phyloP scores from a whole-genome alignment of 2,329 filamentous ascomycete genomes.

The Beauveria sp. region DNA sequence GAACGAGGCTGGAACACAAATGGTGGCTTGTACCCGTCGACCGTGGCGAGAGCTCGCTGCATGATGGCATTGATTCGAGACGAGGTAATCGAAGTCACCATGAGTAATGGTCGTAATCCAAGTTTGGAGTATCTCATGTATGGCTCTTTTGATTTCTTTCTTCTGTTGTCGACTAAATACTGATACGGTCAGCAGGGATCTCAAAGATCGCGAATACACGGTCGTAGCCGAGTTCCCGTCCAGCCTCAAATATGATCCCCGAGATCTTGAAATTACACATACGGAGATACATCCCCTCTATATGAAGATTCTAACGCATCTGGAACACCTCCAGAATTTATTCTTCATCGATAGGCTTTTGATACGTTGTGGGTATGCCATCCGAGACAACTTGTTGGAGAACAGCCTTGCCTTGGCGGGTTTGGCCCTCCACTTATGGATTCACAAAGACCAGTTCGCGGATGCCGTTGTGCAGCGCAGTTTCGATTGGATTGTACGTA shows the following conservation, averaged over 20 bases:
- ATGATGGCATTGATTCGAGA: constrained; percentile 45
- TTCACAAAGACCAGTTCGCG: constrained; percentile 38
- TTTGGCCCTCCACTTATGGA: constrained; percentile 40
- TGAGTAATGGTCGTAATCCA: constrained; percentile 25
- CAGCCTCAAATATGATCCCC: constrained; percentile 30
- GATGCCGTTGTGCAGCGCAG: constrained; percentile 28
- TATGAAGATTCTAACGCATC: constrained; percentile 36
- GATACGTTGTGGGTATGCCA: constrained; percentile 33
- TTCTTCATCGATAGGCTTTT: constrained; percentile 53
- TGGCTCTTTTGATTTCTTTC: background rate
- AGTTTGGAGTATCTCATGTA: constrained; percentile 18
- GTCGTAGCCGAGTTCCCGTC: constrained; percentile 29
- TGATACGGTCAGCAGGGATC: constrained; percentile 19
- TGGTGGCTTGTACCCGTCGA: constrained; percentile 35
- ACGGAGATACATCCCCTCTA: constrained; percentile 28
- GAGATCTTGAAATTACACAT: constrained; percentile 28
- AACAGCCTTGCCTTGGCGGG: constrained; percentile 41
- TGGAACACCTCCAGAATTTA: constrained; percentile 48
- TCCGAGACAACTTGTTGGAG: constrained; percentile 32
- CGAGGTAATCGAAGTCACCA: constrained; percentile 50
- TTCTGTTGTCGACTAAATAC: background rate
- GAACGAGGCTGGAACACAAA: constrained; percentile 43
- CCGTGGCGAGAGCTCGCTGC: constrained; percentile 37
- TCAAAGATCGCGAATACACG: constrained; percentile 27
- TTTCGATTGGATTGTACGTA: constrained; percentile 42